A percentile compares a stretch with the other conserved stretches of the same genome.
phyloP scores from a whole-genome alignment of 2,329 filamentous ascomycete species.

The Phoma herbarum region DNA sequence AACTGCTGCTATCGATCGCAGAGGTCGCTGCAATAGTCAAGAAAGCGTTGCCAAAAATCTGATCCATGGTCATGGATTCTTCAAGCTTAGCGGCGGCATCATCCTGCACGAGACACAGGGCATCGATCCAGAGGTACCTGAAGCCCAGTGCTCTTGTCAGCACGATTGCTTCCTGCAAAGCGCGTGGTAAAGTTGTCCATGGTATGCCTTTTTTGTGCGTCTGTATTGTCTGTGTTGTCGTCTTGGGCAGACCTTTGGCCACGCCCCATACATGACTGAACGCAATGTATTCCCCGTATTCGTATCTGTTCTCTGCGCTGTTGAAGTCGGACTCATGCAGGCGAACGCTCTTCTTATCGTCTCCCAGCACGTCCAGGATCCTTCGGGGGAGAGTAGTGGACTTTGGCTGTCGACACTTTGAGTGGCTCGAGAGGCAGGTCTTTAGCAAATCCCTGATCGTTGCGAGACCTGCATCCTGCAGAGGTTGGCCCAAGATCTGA shows the following conservation, averaged over 20 bases:
- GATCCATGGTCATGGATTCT: conserved; percentile 40
- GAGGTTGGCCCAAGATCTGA: conserved; percentile 39
- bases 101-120: conserved; percentile 46
- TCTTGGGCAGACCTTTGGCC: conserved; percentile 39
- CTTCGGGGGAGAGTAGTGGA: conserved; percentile 41
- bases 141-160: conserved; percentile 49
- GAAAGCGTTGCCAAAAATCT: conserved; percentile 45
- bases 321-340: conserved; percentile 43
- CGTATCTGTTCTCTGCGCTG: conserved; percentile 36
- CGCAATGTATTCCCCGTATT: conserved; percentile 46
- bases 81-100: conserved; percentile 39
- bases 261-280: conserved; percentile 48
- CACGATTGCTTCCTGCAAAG: conserved; percentile 48
- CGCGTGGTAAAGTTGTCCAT: conserved; percentile 42
- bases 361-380: conserved; percentile 41
- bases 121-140: conserved; percentile 50
- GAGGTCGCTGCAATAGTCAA: conserved; percentile 48
- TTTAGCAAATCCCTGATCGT: conserved; percentile 41
- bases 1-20: conserved; percentile 38
- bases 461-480: conserved; percentile 41
- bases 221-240: conserved; percentile 38
- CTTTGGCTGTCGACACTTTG: conserved; percentile 38
- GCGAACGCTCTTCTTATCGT: conserved; percentile 42
- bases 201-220: conserved; percentile 41
- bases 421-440: conserved; percentile 42